phyloP scores from a whole-genome alignment of 768 basidiomycete genomes.

The Mrakia gelida region DNA sequence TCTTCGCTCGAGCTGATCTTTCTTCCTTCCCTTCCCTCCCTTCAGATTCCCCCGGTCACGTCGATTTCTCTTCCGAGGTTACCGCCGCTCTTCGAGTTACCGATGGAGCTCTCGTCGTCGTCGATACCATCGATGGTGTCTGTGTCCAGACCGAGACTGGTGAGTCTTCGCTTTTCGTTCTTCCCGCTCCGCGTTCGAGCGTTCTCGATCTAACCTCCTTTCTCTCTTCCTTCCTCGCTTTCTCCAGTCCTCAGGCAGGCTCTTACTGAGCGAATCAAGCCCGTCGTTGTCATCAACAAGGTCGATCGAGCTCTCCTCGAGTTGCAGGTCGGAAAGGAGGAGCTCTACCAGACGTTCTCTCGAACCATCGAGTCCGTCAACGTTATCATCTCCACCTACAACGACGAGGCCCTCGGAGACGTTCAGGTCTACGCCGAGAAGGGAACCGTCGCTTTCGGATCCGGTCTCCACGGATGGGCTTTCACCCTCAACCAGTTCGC shows the following conservation, averaged over 20 bases:
- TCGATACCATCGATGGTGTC: slow-evolving; percentile 98
- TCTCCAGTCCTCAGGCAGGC: slow-evolving; percentile 81
- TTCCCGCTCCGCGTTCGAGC: neutral
- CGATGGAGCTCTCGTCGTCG: slow-evolving; percentile 98
- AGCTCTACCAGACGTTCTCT: slow-evolving; percentile 93
- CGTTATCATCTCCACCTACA: slow-evolving; percentile 97
- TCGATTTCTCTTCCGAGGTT: slow-evolving; percentile 99
- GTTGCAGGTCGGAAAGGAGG: slow-evolving; percentile 94
- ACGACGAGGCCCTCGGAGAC: slow-evolving; percentile 89
- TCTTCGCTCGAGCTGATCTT: neutral
- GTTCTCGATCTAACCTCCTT: neutral
- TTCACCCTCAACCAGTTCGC: slow-evolving; percentile 99
- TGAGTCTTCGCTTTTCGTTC: neutral
- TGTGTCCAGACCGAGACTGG: slow-evolving; percentile 97
- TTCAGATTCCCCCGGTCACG: slow-evolving; percentile 84
- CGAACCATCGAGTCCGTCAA: slow-evolving; percentile 97
- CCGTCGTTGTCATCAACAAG: slow-evolving; percentile 99
- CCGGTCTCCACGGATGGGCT: slow-evolving; percentile 99
- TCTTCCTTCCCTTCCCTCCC: neutral
- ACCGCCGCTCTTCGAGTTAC: slow-evolving; percentile 99
- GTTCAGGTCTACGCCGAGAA: slow-evolving; percentile 98
- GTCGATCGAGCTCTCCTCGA: slow-evolving; percentile 99
- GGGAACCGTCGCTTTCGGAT: slow-evolving; percentile 97
- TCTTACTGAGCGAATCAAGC: slow-evolving; percentile 96
- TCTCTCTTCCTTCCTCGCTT: neutral